Percentiles rank a stretch among this genome's conserved stretches.
Conservation (phyloP, 2,329 filamentous ascomycete genomes). For the Fusarium xyrophilum region DNA sequence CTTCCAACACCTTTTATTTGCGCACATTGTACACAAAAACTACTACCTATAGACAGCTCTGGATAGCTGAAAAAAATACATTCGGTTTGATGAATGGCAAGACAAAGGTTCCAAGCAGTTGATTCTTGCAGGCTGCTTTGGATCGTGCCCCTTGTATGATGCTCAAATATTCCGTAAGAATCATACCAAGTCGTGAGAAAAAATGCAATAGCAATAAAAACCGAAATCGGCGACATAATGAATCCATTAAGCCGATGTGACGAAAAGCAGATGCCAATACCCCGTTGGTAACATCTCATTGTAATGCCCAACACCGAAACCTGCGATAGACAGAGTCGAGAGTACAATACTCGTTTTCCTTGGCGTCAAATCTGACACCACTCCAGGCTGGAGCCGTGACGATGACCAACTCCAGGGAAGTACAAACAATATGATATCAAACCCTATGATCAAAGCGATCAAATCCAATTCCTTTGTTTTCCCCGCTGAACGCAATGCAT, state of each 20-base stretch:
- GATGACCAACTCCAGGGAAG: neutral
- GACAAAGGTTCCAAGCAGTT: constrained; percentile 19
- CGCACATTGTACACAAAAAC: constrained; percentile 21
- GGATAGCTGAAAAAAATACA: constrained; percentile 7
- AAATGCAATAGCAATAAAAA: constrained; percentile 19
- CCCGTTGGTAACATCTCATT: constrained; percentile 26
- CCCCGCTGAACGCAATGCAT: constrained; percentile 51
- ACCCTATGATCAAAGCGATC: constrained; percentile 36
- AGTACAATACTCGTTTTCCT: constrained; percentile 11
- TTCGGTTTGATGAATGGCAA: constrained; percentile 7
- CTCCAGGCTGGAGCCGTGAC: neutral
- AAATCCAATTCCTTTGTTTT: constrained; percentile 41
- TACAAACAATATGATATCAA: constrained; percentile 31
- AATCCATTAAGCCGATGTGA: constrained; percentile 39
- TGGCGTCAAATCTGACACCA: neutral
- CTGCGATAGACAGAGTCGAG: constrained; percentile 35
- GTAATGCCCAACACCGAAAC: constrained; percentile 29
- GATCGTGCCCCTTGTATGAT: constrained; percentile 15
- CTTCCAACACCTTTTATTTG: constrained; percentile 31
- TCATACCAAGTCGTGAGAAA: constrained; percentile 39
- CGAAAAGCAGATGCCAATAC: constrained; percentile 29
- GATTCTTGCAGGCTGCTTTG: constrained; percentile 2
- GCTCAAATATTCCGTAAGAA: constrained; percentile 30
- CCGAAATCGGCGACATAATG: constrained; percentile 26
- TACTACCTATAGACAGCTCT: constrained; percentile 19